phyloP scores from a whole-genome alignment of 2,329 filamentous ascomycete genomes.

The Elsinoe fawcettii region DNA sequence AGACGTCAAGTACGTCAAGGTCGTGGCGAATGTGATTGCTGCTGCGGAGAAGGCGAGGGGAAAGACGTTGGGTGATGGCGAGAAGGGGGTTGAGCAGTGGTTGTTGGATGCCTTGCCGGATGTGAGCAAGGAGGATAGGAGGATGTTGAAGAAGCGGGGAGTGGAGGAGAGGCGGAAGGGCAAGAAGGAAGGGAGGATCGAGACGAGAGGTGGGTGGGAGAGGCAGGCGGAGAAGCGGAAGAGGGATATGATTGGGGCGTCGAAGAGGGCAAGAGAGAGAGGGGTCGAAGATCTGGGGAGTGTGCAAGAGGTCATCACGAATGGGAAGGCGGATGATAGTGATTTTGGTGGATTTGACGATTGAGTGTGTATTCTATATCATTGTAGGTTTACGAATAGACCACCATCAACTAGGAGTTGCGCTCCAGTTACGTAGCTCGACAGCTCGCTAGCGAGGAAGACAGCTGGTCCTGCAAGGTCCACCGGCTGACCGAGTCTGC shows the following conservation, averaged over 20 bases:
- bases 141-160: constrained; percentile 72
- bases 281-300: constrained; percentile 19
- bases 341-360: constrained; percentile 38
- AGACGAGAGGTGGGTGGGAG: constrained; percentile 72
- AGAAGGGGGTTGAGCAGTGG: constrained; percentile 67
- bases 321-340: constrained; percentile 22
- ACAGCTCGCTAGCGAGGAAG: constrained; percentile 74
- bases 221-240: constrained; percentile 60
- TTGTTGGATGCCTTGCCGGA: constrained; percentile 78
- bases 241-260: constrained; percentile 30
- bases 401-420: constrained; percentile 83
- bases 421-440: constrained; percentile 72
- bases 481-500: constrained; percentile 59
- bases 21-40: constrained; percentile 85
- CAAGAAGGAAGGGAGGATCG: constrained; percentile 58
- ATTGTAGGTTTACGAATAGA: constrained; percentile 82
- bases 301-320: background rate
- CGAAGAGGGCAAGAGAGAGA: constrained; percentile 29
- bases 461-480: constrained; percentile 79
- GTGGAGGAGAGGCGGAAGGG: constrained; percentile 60
- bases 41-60: constrained; percentile 64
- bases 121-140: constrained; percentile 73
- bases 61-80: constrained; percentile 29
- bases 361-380: background rate
- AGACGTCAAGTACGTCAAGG: constrained; percentile 82